Evolutionary conservation across 2,329 filamentous ascomycete species (phyloP).

Genomic region (Coniella vitis): DNA sequence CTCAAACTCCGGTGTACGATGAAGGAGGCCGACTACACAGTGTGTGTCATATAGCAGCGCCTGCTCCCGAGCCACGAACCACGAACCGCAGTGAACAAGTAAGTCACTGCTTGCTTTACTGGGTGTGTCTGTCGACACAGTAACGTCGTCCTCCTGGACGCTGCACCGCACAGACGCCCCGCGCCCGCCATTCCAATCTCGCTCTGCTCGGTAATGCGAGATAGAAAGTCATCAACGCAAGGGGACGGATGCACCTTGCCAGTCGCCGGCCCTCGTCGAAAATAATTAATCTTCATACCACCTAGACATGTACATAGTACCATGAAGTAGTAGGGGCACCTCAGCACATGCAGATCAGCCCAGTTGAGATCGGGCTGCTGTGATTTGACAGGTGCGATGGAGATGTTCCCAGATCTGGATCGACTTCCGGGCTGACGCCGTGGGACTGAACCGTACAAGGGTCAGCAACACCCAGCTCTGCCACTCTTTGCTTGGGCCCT

Average conservation of each 20-base stretch:
- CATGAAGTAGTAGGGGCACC: constrained; percentile 9
- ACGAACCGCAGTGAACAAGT: too few species aligned
- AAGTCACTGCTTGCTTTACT: neutral
- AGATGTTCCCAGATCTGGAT: constrained; percentile 14
- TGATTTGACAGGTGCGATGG: constrained; percentile 16
- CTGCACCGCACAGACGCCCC: too few species aligned
- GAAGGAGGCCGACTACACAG: too few species aligned
- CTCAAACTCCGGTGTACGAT: too few species aligned
- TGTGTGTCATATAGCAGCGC: too few species aligned
- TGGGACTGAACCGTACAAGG: too few species aligned
- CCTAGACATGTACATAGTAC: too few species aligned
- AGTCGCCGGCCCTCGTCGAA: neutral
- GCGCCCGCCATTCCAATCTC: neutral
- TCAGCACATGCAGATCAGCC: constrained; percentile 13
- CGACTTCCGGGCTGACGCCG: constrained; percentile 4
- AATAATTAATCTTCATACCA: too few species aligned
- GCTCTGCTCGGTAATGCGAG: neutral
- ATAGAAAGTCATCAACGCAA: neutral
- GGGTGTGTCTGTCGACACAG: neutral
- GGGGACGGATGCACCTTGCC: neutral
- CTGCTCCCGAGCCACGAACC: too few species aligned
- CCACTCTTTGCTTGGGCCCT: neutral
- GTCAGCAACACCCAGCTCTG: too few species aligned
- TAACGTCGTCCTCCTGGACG: neutral
- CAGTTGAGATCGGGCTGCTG: constrained; percentile 11